Conservation (phyloP, 1,284 basidiomycete genomes). For the Ganoderma boninense region DNA sequence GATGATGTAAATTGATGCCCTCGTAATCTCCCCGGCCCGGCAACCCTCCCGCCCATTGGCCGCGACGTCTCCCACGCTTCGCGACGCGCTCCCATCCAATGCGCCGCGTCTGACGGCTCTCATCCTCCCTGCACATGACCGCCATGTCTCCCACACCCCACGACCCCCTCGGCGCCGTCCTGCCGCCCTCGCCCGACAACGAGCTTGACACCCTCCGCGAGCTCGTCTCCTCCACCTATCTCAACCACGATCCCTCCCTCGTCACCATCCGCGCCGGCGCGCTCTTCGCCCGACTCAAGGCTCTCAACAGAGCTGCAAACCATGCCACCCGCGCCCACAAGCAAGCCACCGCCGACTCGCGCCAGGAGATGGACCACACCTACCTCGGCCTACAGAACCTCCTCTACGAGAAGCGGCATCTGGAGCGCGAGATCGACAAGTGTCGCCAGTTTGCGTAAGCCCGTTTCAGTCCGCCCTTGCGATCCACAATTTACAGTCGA, state of each 20-base stretch:
- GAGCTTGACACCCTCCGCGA: conserved; percentile 68
- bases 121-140: conserved; percentile 28
- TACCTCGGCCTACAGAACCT: conserved; percentile 84
- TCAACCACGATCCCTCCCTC: conserved; percentile 56
- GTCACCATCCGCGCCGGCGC: conserved; percentile 72
- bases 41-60: conserved; percentile 24
- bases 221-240: conserved; percentile 58
- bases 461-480: conserved; percentile 8
- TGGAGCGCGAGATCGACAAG: conserved; percentile 87
- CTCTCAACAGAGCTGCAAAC: conserved; percentile 77
- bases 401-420: conserved; percentile 83
- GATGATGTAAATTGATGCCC: conserved; percentile 34
- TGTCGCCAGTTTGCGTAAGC: conserved; percentile 86
- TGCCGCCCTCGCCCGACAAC: conserved; percentile 49
- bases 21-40: conserved; percentile 30
- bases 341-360: conserved; percentile 75
- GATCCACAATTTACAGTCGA: conserved; percentile 1
- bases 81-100: conserved; percentile 17
- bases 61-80: conserved; percentile 19
- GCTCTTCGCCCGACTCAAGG: conserved; percentile 78
- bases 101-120: conserved; percentile 9
- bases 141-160: conserved; percentile 33
- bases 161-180: conserved; percentile 23
- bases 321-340: conserved; percentile 72
- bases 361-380: conserved; percentile 85